Evolutionary conservation across 257 asterid species (phyloP).

Genomic region (Nicotiana obtusifolia): DNA sequence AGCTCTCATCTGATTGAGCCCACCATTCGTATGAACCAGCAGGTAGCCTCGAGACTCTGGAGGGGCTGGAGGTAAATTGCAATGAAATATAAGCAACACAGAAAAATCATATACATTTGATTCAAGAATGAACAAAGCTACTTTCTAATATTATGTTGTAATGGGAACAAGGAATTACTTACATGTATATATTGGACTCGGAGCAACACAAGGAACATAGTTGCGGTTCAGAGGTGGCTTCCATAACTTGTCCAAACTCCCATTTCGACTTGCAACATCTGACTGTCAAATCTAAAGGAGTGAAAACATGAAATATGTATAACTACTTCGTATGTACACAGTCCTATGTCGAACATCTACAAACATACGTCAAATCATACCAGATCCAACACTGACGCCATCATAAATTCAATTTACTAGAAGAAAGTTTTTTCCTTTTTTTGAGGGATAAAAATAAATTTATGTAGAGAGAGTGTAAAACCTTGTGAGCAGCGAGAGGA

Average conservation of each 20-base stretch:
- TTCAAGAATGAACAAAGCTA: conserved; percentile 10
- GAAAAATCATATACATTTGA: neutral
- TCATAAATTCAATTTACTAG: conserved; percentile 14
- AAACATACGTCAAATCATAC: conserved; percentile 12
- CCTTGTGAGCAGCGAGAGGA: conserved; percentile 54
- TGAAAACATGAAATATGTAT: conserved; percentile 59
- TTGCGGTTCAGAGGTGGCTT: conserved; percentile 70
- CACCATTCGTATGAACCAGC: conserved; percentile 91
- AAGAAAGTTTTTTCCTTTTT: neutral
- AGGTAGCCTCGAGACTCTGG: conserved; percentile 77
- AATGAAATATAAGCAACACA: conserved; percentile 3
- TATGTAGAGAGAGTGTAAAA: conserved; percentile 20
- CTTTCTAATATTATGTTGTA: neutral
- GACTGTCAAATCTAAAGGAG: conserved; percentile 83
- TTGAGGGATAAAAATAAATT: neutral
- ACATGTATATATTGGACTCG: conserved; percentile 58
- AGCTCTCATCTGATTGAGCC: conserved; percentile 96
- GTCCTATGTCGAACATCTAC: neutral
- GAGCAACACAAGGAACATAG: conserved; percentile 70
- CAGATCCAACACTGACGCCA: conserved; percentile 2
- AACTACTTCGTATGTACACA: conserved; percentile 27
- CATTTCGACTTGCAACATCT: conserved; percentile 40
- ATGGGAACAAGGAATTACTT: conserved; percentile 22
- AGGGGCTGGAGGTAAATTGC: conserved; percentile 44
- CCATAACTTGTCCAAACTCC: conserved; percentile 64